A percentile compares a stretch with the other conserved stretches of the same genome.
These are phyloP conservation scores for Colletotrichum plurivorum DNA, from an alignment of 2,329 filamentous ascomycete species.

Conservation along the genomic window DNA sequence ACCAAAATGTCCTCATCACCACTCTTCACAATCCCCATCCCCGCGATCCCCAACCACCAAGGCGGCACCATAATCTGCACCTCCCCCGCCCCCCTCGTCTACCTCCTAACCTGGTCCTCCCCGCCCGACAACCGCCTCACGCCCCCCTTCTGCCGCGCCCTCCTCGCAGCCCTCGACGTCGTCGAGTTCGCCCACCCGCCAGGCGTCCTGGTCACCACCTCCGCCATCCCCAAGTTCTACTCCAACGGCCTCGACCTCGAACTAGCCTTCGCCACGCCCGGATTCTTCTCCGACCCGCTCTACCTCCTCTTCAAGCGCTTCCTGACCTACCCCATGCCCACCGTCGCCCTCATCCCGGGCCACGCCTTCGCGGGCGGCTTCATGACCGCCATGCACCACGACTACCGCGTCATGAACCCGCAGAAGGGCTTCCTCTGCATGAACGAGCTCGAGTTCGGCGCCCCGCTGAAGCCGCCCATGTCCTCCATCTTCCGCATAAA, in stretches of 20 bases:
- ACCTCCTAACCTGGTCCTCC: conserved; percentile 80
- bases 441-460: conserved; percentile 86
- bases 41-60: conserved; percentile 57
- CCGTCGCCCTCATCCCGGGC: conserved; percentile 82
- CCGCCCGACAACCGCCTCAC: conserved; percentile 84
- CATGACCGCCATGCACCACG: conserved; percentile 86
- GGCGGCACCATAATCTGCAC: conserved; percentile 75
- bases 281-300: conserved; percentile 73
- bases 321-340: conserved; percentile 81
- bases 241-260: conserved; percentile 86
- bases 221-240: conserved; percentile 83
- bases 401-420: conserved; percentile 84
- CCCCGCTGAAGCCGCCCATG: conserved; percentile 82
- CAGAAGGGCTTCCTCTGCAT: conserved; percentile 81
- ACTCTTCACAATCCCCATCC: conserved; percentile 74
- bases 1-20: conserved; percentile 48
- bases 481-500: conserved; percentile 81
- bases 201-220: conserved; percentile 83
- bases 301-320: conserved; percentile 77
- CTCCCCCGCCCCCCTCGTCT: conserved; percentile 71
- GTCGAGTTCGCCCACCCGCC: conserved; percentile 75
- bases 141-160: conserved; percentile 75
- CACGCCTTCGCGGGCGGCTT: conserved; percentile 88
- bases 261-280: conserved; percentile 71
- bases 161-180: conserved; percentile 81